Evolutionary conservation across 805 yeast genomes (phyloP), one percentile per base, ranked within the genome.

Genomic region (Candida pini): DNA sequence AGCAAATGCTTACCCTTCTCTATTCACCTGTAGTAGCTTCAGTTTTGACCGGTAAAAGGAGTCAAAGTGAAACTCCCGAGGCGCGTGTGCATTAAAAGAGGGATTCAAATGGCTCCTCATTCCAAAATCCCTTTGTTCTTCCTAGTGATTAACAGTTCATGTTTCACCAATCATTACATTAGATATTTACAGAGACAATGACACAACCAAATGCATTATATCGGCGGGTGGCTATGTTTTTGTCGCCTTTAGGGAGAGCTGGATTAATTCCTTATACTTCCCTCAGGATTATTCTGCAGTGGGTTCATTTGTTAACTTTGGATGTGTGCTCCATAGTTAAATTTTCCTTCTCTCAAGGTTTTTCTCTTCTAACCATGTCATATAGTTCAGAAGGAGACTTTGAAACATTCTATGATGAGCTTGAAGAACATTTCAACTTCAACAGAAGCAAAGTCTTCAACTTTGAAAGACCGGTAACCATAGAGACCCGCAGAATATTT

Each of bases 241-340:
- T 46, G 14, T 28, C 40, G 10, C 51, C 57, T 2, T 4, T 53
- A 9, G 62, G 61, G 2, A 36, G 56, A 14, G n/a, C 30, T 9
- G 3, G 35, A 6, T 40, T 47, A 10, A 21, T 49, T 2, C 63
- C 63, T 2, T 53, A 52, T 34, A 43, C 48, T 3, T 19, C 34
- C 4, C 9, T 45, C 8, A 43, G 54, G 20, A 51, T 47, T 9
- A 12, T 38, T 2, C 14, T 45, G n/a, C 61, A 58, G 39, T 39
- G 39, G 18, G 18, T 31, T 6, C 43, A 44, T 23, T 54, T 34
- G 18, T 26, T 38, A 14, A 17, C 41, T 18, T 30, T 47, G 9
- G 48, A 49, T 30, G 21, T 30, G 2, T 28, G 45, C 6, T 44
- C 53, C 2, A 42, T 45, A 17, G 7, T 39, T 28, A 42, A 47